Percentiles rank a stretch among this genome's conserved stretches.
Conservation (phyloP, 768 basidiomycete species). For the Mycena haematopus region DNA sequence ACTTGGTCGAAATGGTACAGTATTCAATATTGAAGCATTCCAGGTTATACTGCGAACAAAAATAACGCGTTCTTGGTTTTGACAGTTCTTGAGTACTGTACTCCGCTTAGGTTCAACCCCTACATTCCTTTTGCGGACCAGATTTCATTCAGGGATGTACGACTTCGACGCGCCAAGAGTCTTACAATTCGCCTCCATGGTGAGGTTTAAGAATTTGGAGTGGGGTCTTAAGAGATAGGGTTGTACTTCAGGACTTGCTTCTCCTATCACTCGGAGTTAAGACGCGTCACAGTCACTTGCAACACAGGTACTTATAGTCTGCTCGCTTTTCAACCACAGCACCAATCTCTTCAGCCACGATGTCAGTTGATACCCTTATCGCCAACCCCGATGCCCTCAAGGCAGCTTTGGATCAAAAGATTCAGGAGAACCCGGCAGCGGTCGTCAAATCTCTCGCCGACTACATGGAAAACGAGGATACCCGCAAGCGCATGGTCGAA, state of each 20-base stretch:
- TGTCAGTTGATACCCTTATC: neutral
- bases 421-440: neutral
- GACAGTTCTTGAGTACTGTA: too few relatives aligned
- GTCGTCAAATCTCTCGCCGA: neutral
- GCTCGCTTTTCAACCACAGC: neutral
- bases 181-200: neutral
- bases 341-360: neutral
- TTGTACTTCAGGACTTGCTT: too few relatives aligned
- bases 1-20: too few relatives aligned
- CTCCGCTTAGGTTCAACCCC: too few relatives aligned
- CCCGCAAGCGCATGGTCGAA: neutral
- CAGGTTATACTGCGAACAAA: too few relatives aligned
- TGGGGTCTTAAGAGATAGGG: neutral
- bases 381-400: neutral
- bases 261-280: too few relatives aligned
- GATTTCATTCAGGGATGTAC: too few relatives aligned
- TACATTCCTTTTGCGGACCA: too few relatives aligned
- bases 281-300: neutral
- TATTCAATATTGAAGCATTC: too few relatives aligned
- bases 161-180: neutral
- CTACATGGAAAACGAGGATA: neutral
- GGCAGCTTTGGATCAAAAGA: neutral
- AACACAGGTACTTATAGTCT: neutral
- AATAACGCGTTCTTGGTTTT: too few relatives aligned
- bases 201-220: neutral